phyloP scores from a whole-genome alignment of 2,329 filamentous ascomycete genomes.

The Botrytis byssoidea region DNA sequence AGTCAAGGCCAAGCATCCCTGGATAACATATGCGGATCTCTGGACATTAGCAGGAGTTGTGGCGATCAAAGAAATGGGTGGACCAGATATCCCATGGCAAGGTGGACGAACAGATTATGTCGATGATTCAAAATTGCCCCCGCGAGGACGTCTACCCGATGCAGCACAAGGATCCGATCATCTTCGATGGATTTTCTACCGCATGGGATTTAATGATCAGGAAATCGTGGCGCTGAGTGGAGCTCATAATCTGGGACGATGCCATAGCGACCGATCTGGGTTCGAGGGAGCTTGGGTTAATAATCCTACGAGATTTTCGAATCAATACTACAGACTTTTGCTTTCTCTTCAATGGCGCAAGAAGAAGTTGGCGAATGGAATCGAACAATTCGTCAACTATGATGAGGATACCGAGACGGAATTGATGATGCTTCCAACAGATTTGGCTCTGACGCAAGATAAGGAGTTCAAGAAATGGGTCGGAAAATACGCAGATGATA shows the following conservation, averaged over 20 bases:
- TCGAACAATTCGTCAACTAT: slow-evolving; percentile 58
- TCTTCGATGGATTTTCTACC: slow-evolving; percentile 54
- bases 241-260: slow-evolving; percentile 56
- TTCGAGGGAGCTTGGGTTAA: slow-evolving; percentile 60
- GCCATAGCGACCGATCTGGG: slow-evolving; percentile 54
- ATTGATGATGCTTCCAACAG: slow-evolving; percentile 66
- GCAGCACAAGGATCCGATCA: slow-evolving; percentile 54
- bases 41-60: slow-evolving; percentile 62
- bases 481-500: slow-evolving; percentile 57
- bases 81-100: slow-evolving; percentile 55
- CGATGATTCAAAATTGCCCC: slow-evolving; percentile 59
- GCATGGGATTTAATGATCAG: slow-evolving; percentile 60
- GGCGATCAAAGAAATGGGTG: slow-evolving; percentile 59
- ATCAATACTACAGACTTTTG: slow-evolving; percentile 56
- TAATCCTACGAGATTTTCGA: slow-evolving; percentile 57
- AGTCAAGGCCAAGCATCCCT: slow-evolving; percentile 56
- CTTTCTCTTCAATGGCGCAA: slow-evolving; percentile 53
- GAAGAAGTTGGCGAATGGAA: slow-evolving; percentile 51
- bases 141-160: slow-evolving; percentile 56
- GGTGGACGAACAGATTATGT: slow-evolving; percentile 61
- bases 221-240: slow-evolving; percentile 58
- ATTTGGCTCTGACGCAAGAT: slow-evolving; percentile 58
- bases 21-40: slow-evolving; percentile 65
- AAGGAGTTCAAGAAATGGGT: slow-evolving; percentile 55
- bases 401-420: slow-evolving; percentile 55